Base-by-base conservation (phyloP, 164 flowering plant species). In the Malania oleifera region DNA sequence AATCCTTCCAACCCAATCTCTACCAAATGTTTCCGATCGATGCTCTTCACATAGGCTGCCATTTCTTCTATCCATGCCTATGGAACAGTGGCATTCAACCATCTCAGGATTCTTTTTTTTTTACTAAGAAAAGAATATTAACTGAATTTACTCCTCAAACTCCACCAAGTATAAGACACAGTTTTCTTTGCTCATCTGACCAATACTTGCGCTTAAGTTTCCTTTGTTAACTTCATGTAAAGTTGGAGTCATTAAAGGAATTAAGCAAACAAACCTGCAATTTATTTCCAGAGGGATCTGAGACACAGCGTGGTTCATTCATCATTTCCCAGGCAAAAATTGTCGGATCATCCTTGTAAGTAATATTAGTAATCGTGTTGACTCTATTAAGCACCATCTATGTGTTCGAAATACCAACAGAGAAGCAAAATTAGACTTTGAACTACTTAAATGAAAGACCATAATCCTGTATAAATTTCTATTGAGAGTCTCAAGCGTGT, bases 341-440 rank as follows among this genome's bases (percentile, higher is more conserved):
- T 5, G 98, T 86, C 0, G 98, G 90, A 67, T 90, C 98, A 28
- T 93, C 87, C 73, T 92, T 92, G 81, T 92, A 92, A 22, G 96
- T 83, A 38, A 82, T 67, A 68, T 86, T 87, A 15, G 93, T 85
- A 57, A 77, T 9, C 0, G 96, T 87, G 50, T 92, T 92, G n/a
- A 85, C 93, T 74, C 98, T 79, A 51, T 78, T 82, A 25, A 92
- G 81, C 60, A 92, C 82, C 0, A 81, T 76, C 93, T 89, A 62
- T 66, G 60, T 35, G 22, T 13, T 28, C 26, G 44, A 25, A 44
- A 31, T 15, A 55, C 44, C 17, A 52, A 58, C n/a, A 62, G 12
- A 47, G 13, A 14, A 28, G 15, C 28, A 37, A 10, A 14, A 56
- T 15, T 19, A n/a, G 29, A 40, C 31, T 2, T 29, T 1, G 9